Conservation (phyloP, 1,284 basidiomycete genomes). For the Ustilago crameri region DNA sequence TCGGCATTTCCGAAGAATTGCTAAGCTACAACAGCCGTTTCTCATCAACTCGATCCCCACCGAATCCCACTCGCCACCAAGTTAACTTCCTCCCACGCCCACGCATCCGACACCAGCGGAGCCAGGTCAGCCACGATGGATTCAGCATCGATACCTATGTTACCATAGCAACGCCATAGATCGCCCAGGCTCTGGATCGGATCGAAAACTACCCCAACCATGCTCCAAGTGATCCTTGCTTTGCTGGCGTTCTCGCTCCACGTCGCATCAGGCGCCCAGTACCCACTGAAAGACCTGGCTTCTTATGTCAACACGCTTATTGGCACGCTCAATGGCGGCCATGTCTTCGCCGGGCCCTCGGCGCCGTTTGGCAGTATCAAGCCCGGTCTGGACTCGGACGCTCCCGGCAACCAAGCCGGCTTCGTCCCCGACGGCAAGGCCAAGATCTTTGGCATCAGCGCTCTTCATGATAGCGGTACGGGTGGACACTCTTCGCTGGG, state of each 20-base stretch:
- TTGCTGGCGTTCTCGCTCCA: background rate
- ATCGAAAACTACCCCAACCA: background rate
- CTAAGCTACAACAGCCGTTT: background rate
- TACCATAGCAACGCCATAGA: background rate
- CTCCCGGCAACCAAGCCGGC: constrained; percentile 29
- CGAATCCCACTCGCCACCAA: no score
- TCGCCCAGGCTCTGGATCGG: background rate
- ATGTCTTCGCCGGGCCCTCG: constrained; percentile 38
- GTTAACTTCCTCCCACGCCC: no score
- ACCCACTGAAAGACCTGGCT: constrained; percentile 13
- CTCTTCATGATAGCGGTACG: constrained; percentile 41
- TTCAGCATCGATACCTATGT: background rate
- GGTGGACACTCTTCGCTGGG: constrained; percentile 31
- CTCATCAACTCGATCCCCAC: no score
- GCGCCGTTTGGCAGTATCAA: constrained; percentile 44
- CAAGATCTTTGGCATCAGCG: constrained; percentile 31
- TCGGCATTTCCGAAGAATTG: background rate
- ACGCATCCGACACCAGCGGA: no score
- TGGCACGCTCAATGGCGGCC: constrained; percentile 40
- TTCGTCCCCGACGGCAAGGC: constrained; percentile 32
- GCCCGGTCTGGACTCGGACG: constrained; percentile 32
- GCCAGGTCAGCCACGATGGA: no score
- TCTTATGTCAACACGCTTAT: constrained; percentile 32
- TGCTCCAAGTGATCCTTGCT: background rate
- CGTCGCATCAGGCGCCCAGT: background rate